These are phyloP conservation scores for Conticribra weissflogii DNA, from an alignment of 108 stramenopile genomes.

Conservation along the genomic window DNA sequence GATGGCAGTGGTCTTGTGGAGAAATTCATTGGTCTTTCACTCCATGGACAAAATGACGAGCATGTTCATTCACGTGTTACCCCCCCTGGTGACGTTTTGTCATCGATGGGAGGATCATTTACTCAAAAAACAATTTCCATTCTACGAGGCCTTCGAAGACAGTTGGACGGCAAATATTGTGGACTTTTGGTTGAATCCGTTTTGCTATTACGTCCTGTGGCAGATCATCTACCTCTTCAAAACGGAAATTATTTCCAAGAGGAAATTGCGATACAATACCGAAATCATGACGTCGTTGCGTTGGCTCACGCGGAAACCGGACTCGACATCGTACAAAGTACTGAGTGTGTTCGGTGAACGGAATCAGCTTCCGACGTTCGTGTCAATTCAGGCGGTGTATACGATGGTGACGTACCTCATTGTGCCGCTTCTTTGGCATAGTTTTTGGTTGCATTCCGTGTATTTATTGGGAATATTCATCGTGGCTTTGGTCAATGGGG, in stretches of 20 bases:
- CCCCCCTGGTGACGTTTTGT: slow-evolving; percentile 61
- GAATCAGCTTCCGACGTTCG: slow-evolving; percentile 51
- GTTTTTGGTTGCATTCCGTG: slow-evolving; percentile 41
- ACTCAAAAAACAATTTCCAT: slow-evolving; percentile 27
- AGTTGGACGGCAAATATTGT: slow-evolving; percentile 15
- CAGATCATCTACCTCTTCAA: slow-evolving; percentile 72
- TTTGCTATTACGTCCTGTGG: slow-evolving; percentile 62
- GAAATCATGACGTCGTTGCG: slow-evolving; percentile 49
- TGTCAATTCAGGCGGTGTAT: slow-evolving; percentile 39
- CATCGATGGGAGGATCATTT: slow-evolving; percentile 62
- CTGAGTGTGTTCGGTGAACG: slow-evolving; percentile 50
- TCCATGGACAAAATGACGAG: slow-evolving; percentile 81
- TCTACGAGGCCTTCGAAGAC: slow-evolving; percentile 35
- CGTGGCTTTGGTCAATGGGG: slow-evolving; percentile 48
- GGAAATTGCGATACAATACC: slow-evolving; percentile 41
- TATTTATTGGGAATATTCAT: slow-evolving; percentile 41
- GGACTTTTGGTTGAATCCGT: slow-evolving; percentile 49
- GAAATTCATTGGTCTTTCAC: slow-evolving; percentile 86
- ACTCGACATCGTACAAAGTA: slow-evolving; percentile 38
- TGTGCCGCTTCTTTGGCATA: slow-evolving; percentile 43
- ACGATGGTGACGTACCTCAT: slow-evolving; percentile 41
- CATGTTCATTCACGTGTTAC: slow-evolving; percentile 79
- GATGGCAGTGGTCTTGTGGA: slow-evolving; percentile 65
- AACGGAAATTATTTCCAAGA: slow-evolving; percentile 69
- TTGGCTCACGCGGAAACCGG: slow-evolving; percentile 41